Evolutionary conservation across 2,329 filamentous ascomycete species (phyloP), one percentile per base, ranked within the genome.

Genomic region (Fusarium incarnatum): DNA sequence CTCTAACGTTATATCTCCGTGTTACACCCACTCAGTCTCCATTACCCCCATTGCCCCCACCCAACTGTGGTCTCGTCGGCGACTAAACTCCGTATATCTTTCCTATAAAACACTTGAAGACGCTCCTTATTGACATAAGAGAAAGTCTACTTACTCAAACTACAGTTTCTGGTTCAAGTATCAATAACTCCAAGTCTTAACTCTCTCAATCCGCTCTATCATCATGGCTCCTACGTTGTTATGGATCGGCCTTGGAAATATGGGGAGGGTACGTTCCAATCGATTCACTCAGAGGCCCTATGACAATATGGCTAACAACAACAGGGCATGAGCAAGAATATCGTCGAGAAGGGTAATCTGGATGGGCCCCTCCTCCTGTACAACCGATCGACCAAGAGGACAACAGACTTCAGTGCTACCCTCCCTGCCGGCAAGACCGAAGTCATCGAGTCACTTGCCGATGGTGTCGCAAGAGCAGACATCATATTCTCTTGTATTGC

Each of bases 221-320:
- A 71, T 22, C 47, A 89, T 89, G 87, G 81, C 86, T 45, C 84
- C 85, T 60, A 88, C 87, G 79, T 76, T 96, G 54, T 85, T 93
- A 73, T 97, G 90, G 89, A 89, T 97, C 57, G 94, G 94, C 60
- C 86, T 97, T 53, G 94, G 94, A 55, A 97, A 97, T 79, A 97
- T 97, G 89, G 94, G 93, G 71, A 87, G 90, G 77, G 92, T 92
- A 83, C 83, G 87, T 81, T 30, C 42, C 9, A 25, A 32, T 23
- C 27, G 30, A 2, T 9, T 41, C 15, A 15, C 11, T 22, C 5
- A 23, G 15, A 20, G 30, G 11, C 5, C 23, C 9, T 27, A 16
- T 18, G 9, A 23, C 4, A 28, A 42, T 2, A 22, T 32, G 25
- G 22, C 60, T 70, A n/a, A 68, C 30, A 23, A 57, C 10, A 45